A percentile compares a stretch with the other conserved stretches of the same genome.
phyloP scores from a whole-genome alignment of 768 basidiomycete species.

The Ephemerocybe angulata region DNA sequence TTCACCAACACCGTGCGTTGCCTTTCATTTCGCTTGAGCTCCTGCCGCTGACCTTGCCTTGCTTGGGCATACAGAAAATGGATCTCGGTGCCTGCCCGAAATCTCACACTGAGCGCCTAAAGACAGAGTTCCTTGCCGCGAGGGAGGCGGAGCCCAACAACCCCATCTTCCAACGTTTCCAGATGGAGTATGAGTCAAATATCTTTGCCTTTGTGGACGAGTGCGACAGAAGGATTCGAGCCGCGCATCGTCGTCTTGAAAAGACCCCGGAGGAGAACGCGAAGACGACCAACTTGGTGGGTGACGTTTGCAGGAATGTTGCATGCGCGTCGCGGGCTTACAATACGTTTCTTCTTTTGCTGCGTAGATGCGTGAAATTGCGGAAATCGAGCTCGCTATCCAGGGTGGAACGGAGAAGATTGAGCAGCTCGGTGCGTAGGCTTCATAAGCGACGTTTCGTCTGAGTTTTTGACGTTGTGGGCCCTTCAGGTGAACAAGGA shows the following conservation, averaged over 20 bases:
- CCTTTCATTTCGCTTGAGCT: conserved; percentile 4
- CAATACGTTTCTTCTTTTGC: not conserved
- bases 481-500: conserved; percentile 82
- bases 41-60: conserved; percentile 6
- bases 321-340: conserved; percentile 4
- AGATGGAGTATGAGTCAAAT: conserved; percentile 93
- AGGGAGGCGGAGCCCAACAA: conserved; percentile 72
- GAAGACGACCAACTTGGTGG: conserved; percentile 91
- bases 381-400: conserved; percentile 97
- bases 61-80: conserved; percentile 76
- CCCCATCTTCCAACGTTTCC: conserved; percentile 82
- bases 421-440: conserved; percentile 72
- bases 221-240: conserved; percentile 92
- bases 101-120: conserved; percentile 90
- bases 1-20: conserved; percentile 93
- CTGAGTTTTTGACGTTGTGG: conserved; percentile 5
- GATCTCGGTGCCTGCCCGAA: conserved; percentile 97
- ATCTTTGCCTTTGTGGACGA: conserved; percentile 97
- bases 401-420: conserved; percentile 99
- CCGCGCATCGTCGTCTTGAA: conserved; percentile 91
- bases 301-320: conserved; percentile 21
- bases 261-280: conserved; percentile 99
- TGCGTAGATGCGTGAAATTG: conserved; percentile 93
- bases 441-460: conserved; percentile 4
- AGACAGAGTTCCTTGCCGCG: conserved; percentile 82